Base-by-base conservation (phyloP, 2,329 filamentous ascomycete species). In the Gyromitra esculenta region DNA sequence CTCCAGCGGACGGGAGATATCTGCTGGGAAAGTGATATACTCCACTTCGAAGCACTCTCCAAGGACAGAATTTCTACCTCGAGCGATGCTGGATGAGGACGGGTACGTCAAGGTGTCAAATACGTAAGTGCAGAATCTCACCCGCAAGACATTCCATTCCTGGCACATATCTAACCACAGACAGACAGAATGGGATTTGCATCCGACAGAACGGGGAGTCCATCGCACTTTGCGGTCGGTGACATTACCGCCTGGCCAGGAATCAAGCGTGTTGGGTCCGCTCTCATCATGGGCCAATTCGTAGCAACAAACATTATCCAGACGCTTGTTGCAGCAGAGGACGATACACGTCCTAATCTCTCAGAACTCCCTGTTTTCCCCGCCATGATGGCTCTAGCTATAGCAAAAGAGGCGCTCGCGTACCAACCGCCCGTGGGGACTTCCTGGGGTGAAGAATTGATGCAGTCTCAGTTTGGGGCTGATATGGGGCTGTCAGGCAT, bases 191-290 rank as follows among this genome's bases (percentile, higher is more conserved):
- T 91, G 5, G 84, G 86, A 79, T 90, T 92, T 82, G 83, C 86
- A 0, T 80, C 84, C 1, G 84, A 84, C 7, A 5, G 41, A 4
- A 0, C 89, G 3, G 91, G 92, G 78, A 83, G 87, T 11, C 84
- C 85, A 0, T 83, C 84, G 37, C 92, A 94, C 82, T 91, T 91
- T 80, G 91, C 89, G 11, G 86, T 89, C 31, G 92, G 92, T 15
- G 92, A 95, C 81, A 85, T 92, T 15, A 88, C 87, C 41, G 84
- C 85, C 62, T 94, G 92, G 92, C 88, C 90, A 0, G 92, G 91
- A 56, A 93, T 95, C 84, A 94, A 93, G 85, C 90, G 92, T 57
- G 92, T 90, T 80, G 92, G 92, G 31, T 88, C 86, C 15, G 92
- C 92, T 43, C 92, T 94, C 87, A 88, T 91, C 81, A 89, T 90